A percentile compares a stretch with the other conserved stretches of the same genome.
Conservation (phyloP, 2,329 filamentous ascomycete genomes). For the Colletotrichum lindemuthianum region DNA sequence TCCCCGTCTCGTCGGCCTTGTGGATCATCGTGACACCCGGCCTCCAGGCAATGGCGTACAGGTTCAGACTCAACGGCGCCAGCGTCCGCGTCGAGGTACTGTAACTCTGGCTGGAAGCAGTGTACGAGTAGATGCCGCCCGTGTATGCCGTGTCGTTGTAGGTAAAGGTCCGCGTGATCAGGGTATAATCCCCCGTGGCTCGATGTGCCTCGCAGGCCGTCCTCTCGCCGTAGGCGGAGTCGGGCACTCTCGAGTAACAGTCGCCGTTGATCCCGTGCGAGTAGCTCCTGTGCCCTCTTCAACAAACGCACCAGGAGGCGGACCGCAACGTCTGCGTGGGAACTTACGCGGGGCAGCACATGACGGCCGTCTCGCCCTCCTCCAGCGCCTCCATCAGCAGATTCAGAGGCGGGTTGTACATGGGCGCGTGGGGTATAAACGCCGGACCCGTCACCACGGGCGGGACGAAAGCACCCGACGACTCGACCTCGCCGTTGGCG, state of each 20-base stretch:
- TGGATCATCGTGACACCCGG: constrained; percentile 14
- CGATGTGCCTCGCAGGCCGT: neutral
- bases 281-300: neutral
- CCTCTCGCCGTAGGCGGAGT: constrained; percentile 5
- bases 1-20: neutral
- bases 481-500: constrained; percentile 8
- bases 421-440: too few species aligned
- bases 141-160: constrained; percentile 18
- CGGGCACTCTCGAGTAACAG: constrained; percentile 7
- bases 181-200: neutral
- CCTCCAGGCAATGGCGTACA: neutral
- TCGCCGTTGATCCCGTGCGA: constrained; percentile 1
- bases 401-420: constrained; percentile 18
- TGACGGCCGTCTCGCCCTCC: neutral
- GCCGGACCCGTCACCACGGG: neutral
- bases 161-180: constrained; percentile 8
- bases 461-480: constrained; percentile 15
- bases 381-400: constrained; percentile 20
- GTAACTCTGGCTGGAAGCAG: neutral
- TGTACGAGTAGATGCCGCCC: neutral
- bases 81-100: neutral
- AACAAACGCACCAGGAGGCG: too few species aligned
- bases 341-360: constrained; percentile 20
- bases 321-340: too few species aligned
- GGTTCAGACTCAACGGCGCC: accelerated